Percentiles rank a stretch among this genome's conserved stretches.
phyloP scores from a whole-genome alignment of 352 stramenopile genomes.

The Phytopythium sindhum region DNA sequence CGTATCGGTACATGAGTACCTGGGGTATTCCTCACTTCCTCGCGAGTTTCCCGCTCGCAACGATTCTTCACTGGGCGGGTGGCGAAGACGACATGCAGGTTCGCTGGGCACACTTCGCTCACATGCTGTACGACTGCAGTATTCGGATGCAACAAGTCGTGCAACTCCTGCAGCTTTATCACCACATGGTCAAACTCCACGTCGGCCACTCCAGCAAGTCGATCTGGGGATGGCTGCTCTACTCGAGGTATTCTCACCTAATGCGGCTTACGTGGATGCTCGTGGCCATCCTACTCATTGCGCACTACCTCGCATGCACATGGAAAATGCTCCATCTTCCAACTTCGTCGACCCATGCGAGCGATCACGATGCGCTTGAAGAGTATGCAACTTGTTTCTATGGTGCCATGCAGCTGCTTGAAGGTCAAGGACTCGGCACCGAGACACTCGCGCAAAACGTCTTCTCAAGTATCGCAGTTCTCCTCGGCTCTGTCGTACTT shows the following conservation, averaged over 20 bases:
- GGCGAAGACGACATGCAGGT: not conserved
- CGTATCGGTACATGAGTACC: constrained; percentile 25
- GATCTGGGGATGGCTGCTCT: constrained; percentile 36
- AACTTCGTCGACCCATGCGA: not conserved
- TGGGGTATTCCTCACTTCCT: constrained; percentile 20
- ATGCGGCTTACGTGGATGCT: constrained; percentile 39
- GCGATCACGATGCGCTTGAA: constrained; percentile 9
- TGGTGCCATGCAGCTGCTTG: constrained; percentile 33
- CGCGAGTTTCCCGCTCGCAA: constrained; percentile 9
- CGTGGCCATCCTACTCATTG: constrained; percentile 31
- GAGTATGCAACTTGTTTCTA: constrained; percentile 37
- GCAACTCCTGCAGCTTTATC: constrained; percentile 27
- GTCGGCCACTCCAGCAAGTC: constrained; percentile 25
- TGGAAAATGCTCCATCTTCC: constrained; percentile 28
- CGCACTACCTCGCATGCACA: constrained; percentile 47
- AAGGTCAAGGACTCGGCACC: constrained; percentile 33
- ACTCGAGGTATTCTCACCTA: constrained; percentile 45
- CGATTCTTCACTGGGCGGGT: not conserved
- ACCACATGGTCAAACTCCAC: constrained; percentile 18
- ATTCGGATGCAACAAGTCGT: constrained; percentile 22
- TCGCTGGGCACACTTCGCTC: constrained; percentile 4
- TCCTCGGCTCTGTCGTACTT: constrained; percentile 42
- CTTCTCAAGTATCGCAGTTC: constrained; percentile 33
- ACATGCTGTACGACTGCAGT: constrained; percentile 17
- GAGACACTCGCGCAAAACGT: constrained; percentile 27